Evolutionary conservation across 345 rosid genomes (phyloP), one percentile per base, ranked within the genome.

Genomic region (Eutrema japonicum): DNA sequence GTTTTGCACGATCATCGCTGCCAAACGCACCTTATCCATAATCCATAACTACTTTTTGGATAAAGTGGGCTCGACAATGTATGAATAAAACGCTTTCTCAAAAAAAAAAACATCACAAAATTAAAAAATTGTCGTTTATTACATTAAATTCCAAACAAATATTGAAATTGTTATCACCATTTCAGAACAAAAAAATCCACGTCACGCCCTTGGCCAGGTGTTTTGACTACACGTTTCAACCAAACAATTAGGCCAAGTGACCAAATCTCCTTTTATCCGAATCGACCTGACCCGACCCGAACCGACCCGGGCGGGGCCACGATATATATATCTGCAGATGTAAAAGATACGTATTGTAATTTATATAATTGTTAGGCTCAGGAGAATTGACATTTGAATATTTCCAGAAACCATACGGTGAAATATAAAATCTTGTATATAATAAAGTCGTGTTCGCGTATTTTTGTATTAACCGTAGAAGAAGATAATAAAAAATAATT

Each of bases 211-310:
- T 22, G 3, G 62, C 35, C 50, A 40, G 67, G 68, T 61, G 51
- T 37, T 48, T 49, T 22, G 22, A 22, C 22, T 22, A 22, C 22
- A 22, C 22, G 22, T 22, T 42, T 32, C 68, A 42, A 55, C 61
- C 16, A 60, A 75, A 59, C 55, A 10, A 75, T 68, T 68, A 68
- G 79, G 79, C 74, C 74, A 43, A 68, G 74, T 75, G 64, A 57
- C 74, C 79, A 10, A 68, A 73, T 66, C 59, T 55, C 11, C 32
- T 8, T 36, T 52, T 52, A 64, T 46, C 71, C 61, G 18, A 8
- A 62, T 41, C 54, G 3, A 22, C 26, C 26, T 22, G 26, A 22
- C 26, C 26, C 2, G 14, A 72, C 38, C 52, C 76, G 38, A 52
- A 8, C 60, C 30, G 54, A 42, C 62, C 45, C 43, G 64, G 49